Percentiles rank a stretch among this genome's conserved stretches.
These are phyloP conservation scores for Penicillium manginii DNA, from an alignment of 495 filamentous ascomycete species.

Conservation along the genomic window DNA sequence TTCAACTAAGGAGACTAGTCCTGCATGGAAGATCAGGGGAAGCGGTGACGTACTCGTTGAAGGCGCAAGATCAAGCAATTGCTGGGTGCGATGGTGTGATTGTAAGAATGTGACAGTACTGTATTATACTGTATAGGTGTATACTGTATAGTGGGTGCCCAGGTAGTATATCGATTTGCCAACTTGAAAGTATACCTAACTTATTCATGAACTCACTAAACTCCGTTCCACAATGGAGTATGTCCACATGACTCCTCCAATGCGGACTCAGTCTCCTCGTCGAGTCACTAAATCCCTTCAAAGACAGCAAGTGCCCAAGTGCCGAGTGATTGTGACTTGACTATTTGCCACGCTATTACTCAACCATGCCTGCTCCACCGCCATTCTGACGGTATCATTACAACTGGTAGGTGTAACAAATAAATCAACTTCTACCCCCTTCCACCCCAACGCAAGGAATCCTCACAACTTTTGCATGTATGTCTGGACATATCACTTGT, in stretches of 20 bases:
- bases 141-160: slow-evolving; percentile 1
- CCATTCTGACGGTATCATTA: neutral
- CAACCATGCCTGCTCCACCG: neutral
- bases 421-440: neutral
- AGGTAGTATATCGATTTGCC: neutral
- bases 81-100: slow-evolving; percentile 49
- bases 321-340: neutral
- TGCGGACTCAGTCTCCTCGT: neutral
- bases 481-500: neutral
- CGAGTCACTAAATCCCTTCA: neutral
- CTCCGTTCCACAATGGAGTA: too few relatives aligned
- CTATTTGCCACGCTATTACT: slow-evolving; percentile 3
- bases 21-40: slow-evolving; percentile 38
- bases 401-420: neutral
- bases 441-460: neutral
- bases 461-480: slow-evolving; percentile 4
- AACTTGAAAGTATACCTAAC: too few relatives aligned
- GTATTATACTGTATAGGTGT: neutral
- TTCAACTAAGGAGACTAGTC: slow-evolving; percentile 9
- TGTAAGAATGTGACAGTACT: neutral
- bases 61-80: slow-evolving; percentile 40
- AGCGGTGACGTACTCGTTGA: slow-evolving; percentile 31
- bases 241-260: neutral
- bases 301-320: neutral
- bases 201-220: too few relatives aligned